A percentile compares a stretch with the other conserved stretches of the same genome.
Conservation (phyloP, 495 filamentous ascomycete species). For the Trichoderma asperelloides region DNA sequence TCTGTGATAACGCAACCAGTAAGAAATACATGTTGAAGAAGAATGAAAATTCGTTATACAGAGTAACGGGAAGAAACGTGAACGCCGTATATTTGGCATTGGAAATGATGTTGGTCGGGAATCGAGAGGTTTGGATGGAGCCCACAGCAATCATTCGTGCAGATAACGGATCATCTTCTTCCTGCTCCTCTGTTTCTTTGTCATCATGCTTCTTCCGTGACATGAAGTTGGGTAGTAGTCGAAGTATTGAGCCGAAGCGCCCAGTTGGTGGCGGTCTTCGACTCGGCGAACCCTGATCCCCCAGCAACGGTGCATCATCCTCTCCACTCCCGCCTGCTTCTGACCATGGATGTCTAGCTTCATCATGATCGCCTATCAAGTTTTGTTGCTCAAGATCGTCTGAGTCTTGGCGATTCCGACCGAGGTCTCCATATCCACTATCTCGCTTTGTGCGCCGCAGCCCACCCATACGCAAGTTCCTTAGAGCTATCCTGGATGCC, state of each 20-base stretch:
- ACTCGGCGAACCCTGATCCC: constrained; percentile 20
- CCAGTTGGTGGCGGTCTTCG: constrained; percentile 25
- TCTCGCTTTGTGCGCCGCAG: constrained; percentile 40
- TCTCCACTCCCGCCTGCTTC: constrained; percentile 40
- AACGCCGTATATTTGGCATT: constrained; percentile 98
- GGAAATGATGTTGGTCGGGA: constrained; percentile 80
- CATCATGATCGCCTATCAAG: constrained; percentile 46
- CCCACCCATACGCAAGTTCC: constrained; percentile 58
- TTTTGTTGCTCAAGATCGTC: constrained; percentile 45
- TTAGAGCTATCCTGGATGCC: constrained; percentile 57
- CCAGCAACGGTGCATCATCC: constrained; percentile 60
- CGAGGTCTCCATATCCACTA: constrained; percentile 50
- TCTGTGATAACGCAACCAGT: constrained; percentile 87
- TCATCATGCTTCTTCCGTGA: constrained; percentile 22
- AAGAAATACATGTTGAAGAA: constrained; percentile 99
- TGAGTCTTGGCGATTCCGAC: constrained; percentile 41
- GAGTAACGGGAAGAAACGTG: constrained; percentile 85
- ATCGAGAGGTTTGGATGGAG: constrained; percentile 41
- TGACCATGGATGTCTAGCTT: constrained; percentile 41
- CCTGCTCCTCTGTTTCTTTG: constrained; percentile 24
- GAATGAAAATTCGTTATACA: constrained; percentile 98
- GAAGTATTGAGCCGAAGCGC: constrained; percentile 29
- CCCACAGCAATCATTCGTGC: constrained; percentile 45
- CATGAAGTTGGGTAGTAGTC: constrained; percentile 44
- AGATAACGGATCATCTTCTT: constrained; percentile 43